A percentile compares a stretch with the other conserved stretches of the same genome.
phyloP scores from a whole-genome alignment of 306 rosid species.

The Lathyrus sativus region DNA sequence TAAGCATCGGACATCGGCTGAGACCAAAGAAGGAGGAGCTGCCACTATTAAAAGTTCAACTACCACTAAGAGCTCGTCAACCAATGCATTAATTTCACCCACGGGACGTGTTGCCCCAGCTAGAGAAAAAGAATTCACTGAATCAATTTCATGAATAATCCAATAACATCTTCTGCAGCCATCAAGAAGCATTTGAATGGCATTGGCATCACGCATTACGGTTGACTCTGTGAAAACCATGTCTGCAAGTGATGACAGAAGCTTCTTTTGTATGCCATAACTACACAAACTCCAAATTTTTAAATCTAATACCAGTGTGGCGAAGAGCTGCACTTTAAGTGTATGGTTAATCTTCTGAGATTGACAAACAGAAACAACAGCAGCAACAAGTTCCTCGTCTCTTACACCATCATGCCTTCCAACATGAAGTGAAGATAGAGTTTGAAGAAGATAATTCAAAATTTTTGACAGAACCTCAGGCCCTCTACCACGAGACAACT shows the following conservation, averaged over 20 bases:
- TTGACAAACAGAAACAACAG: slow-evolving; percentile 89
- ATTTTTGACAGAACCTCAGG: slow-evolving; percentile 96
- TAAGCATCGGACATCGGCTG: slow-evolving; percentile 78
- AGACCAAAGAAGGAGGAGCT: slow-evolving; percentile 78
- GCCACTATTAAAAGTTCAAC: slow-evolving; percentile 92
- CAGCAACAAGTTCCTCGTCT: slow-evolving; percentile 92
- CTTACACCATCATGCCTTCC: slow-evolving; percentile 75
- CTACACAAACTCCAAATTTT: slow-evolving; percentile 96
- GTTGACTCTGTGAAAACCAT: slow-evolving; percentile 92
- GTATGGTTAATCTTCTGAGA: slow-evolving; percentile 72
- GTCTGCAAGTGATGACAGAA: slow-evolving; percentile 96
- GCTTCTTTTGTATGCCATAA: slow-evolving; percentile 97
- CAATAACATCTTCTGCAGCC: slow-evolving; percentile 96
- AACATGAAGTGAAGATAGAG: slow-evolving; percentile 74
- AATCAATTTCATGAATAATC: slow-evolving; percentile 76
- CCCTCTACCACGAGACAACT: slow-evolving; percentile 80
- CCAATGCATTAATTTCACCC: slow-evolving; percentile 98
- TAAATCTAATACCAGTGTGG: slow-evolving; percentile 80
- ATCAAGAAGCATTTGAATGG: slow-evolving; percentile 97
- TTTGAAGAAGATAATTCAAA: slow-evolving; percentile 82
- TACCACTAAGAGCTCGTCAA: slow-evolving; percentile 92
- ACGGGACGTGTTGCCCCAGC: slow-evolving; percentile 72
- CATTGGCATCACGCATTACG: slow-evolving; percentile 97
- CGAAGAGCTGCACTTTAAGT: slow-evolving; percentile 91
- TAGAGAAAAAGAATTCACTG: slow-evolving; percentile 71